Percentiles rank a stretch among this genome's conserved stretches.
phyloP scores from a whole-genome alignment of 2,329 filamentous ascomycete species.

The Trichoderma sp. region DNA sequence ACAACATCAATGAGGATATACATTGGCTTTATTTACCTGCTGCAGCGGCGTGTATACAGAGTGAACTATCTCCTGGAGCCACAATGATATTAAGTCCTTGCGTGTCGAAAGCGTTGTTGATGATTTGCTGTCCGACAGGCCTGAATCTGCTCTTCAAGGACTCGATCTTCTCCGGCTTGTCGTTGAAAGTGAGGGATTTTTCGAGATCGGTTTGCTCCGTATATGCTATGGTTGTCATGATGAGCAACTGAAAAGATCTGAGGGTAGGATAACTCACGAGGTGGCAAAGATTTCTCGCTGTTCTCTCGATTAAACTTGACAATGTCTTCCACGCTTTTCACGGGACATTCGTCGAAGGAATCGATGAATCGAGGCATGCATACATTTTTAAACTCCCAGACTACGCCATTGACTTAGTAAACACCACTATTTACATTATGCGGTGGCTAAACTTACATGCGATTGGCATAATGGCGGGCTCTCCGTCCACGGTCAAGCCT shows the following conservation, averaged over 20 bases:
- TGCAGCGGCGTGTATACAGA: constrained; percentile 31
- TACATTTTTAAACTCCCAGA: constrained; percentile 35
- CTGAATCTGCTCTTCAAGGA: not conserved
- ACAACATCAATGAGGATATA: not conserved
- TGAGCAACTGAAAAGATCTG: rapidly evolving
- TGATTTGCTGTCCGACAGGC: constrained; percentile 15
- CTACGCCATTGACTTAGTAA: not conserved
- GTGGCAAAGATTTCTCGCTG: constrained; percentile 30
- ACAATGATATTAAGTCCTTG: constrained; percentile 27
- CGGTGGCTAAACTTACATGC: not conserved
- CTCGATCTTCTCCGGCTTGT: constrained; percentile 17
- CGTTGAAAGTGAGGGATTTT: constrained; percentile 28
- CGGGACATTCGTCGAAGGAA: constrained; percentile 30
- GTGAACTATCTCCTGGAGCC: constrained; percentile 28
- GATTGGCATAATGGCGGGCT: constrained; percentile 13
- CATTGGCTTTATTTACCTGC: constrained; percentile 19
- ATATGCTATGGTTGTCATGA: constrained; percentile 16
- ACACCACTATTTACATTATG: too few relatives aligned
- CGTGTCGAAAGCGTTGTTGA: constrained; percentile 22
- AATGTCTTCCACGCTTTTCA: constrained; percentile 26
- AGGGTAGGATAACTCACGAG: constrained; percentile 21
- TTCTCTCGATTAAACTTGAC: constrained; percentile 31
- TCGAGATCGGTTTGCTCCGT: constrained; percentile 31
- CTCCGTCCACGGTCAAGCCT: not conserved
- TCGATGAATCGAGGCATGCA: constrained; percentile 31